Evolutionary conservation across 2,329 filamentous ascomycete species (phyloP), one percentile per base, ranked within the genome.

Genomic region (Aspergillus thermomutatus): DNA sequence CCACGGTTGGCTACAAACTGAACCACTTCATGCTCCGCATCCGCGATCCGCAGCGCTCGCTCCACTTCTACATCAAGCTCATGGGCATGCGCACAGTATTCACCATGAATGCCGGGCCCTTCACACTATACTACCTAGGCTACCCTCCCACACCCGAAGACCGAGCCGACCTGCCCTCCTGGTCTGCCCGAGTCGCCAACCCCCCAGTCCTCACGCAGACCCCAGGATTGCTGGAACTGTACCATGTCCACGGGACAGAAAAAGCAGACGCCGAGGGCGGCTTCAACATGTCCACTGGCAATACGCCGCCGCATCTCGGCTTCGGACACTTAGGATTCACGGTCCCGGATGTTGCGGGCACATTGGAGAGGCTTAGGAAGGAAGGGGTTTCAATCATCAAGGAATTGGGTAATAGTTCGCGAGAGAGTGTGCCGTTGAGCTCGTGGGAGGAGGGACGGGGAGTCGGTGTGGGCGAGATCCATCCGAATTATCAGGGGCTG

Each of bases 1-100:
- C 69, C 41, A 75, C 73, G 53, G 55, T 60, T 28, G 63, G 70
- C 43, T 74, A 68, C 63, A 69, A 66, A 51, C 65, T 76, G n/a
- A 76, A 75, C 56, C 74, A 76, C 56, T 61, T 71, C 34, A 75
- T 74, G 61, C 62, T 76, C 26, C 68, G 73, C 45, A 69, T 75
- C 54, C 67, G 66, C 17, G 66, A 75, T 37, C 74, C 73, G 4
- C 31, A 62, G 26, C 64, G 61, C 55, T 70, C 71, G 2, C 66
- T 75, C 0, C 65, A 71, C 50, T 76, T 75, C 63, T 76, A 76
- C 52, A 63, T 74, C 46, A 58, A 72, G 37, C 66, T 75, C 8
- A 69, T 76, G 62, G 73, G 72, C 53, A 75, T 76, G 72, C 71
- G 73, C 9, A 67, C 73, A 4, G 63, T 76, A 25, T 76, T 75